These are phyloP conservation scores for Ganoderma lingzhi DNA, from an alignment of 1,284 basidiomycete species.

Conservation along the genomic window DNA sequence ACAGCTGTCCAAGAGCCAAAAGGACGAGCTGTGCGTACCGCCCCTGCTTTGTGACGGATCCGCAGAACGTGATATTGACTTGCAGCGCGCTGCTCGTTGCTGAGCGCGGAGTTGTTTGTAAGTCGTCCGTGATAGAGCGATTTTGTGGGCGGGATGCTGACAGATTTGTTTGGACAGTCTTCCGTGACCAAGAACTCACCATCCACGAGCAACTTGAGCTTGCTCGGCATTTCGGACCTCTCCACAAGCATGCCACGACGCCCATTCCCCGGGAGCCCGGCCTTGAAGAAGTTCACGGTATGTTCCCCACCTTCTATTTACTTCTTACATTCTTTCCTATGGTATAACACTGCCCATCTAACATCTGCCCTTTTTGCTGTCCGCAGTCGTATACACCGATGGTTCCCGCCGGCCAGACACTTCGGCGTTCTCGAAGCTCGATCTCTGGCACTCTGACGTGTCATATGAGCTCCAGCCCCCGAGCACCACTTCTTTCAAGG, in stretches of 20 bases:
- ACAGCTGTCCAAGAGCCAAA: constrained; percentile 64
- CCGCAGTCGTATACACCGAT: constrained; percentile 74
- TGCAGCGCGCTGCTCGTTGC: constrained; percentile 70
- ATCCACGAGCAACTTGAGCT: constrained; percentile 79
- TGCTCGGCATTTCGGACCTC: constrained; percentile 77
- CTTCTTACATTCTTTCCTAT: not conserved
- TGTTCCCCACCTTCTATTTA: constrained; percentile 35
- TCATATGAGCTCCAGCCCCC: constrained; percentile 82
- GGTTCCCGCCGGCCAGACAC: constrained; percentile 73
- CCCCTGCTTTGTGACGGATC: not conserved
- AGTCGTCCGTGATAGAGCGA: constrained; percentile 38
- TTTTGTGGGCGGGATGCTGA: constrained; percentile 10
- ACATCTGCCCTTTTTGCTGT: constrained; percentile 16
- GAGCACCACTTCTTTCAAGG: constrained; percentile 73
- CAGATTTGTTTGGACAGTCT: constrained; percentile 52
- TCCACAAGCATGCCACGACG: constrained; percentile 87
- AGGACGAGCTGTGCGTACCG: constrained; percentile 67
- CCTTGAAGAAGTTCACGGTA: constrained; percentile 82
- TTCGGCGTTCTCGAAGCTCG: constrained; percentile 74
- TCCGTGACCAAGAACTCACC: constrained; percentile 75
- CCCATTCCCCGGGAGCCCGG: constrained; percentile 75
- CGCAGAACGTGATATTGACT: constrained; percentile 7
- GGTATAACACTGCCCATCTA: not conserved
- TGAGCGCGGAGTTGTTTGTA: constrained; percentile 75
- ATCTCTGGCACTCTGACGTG: constrained; percentile 88